Evolutionary conservation across 2,329 filamentous ascomycete genomes (phyloP).

Genomic region (Orbilia blumenaviensis): DNA sequence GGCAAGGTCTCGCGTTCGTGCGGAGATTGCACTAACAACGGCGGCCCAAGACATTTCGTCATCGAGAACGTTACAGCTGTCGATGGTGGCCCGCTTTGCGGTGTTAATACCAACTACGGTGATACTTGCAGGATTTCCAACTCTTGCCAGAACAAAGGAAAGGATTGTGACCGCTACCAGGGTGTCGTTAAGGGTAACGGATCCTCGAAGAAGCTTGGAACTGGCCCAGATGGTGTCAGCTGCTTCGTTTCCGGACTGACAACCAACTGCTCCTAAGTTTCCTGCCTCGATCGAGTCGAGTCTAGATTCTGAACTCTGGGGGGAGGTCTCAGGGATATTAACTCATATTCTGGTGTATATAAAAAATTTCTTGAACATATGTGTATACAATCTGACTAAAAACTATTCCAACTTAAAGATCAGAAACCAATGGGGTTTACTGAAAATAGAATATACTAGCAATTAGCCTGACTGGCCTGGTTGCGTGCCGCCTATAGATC

Average conservation of each 20-base stretch:
- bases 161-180: conserved; percentile 24
- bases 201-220: conserved; percentile 27
- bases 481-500: too few relatives aligned
- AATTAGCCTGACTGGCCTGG: too few relatives aligned
- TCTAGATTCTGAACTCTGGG: too few relatives aligned
- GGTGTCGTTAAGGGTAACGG: conserved; percentile 25
- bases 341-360: too few relatives aligned
- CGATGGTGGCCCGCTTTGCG: conserved; percentile 62
- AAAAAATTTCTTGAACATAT: too few relatives aligned
- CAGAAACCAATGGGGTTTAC: too few relatives aligned
- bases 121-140: conserved; percentile 26
- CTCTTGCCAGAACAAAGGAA: conserved; percentile 27
- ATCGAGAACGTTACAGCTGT: conserved; percentile 62
- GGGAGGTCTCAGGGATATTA: too few relatives aligned
- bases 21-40: conserved; percentile 61
- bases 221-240: conserved; percentile 11
- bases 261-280: conserved; percentile 31
- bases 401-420: too few relatives aligned
- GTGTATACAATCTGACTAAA: too few relatives aligned
- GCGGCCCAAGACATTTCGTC: conserved; percentile 59
- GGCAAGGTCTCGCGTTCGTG: conserved; percentile 66
- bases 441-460: too few relatives aligned
- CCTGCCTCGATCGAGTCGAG: too few relatives aligned
- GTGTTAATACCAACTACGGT: conserved; percentile 62
- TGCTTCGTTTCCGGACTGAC: conserved; percentile 21